A percentile compares a stretch with the other conserved stretches of the same genome.
Evolutionary conservation across 495 filamentous ascomycete species (phyloP).

Genomic region (Aspergillus wentii): DNA sequence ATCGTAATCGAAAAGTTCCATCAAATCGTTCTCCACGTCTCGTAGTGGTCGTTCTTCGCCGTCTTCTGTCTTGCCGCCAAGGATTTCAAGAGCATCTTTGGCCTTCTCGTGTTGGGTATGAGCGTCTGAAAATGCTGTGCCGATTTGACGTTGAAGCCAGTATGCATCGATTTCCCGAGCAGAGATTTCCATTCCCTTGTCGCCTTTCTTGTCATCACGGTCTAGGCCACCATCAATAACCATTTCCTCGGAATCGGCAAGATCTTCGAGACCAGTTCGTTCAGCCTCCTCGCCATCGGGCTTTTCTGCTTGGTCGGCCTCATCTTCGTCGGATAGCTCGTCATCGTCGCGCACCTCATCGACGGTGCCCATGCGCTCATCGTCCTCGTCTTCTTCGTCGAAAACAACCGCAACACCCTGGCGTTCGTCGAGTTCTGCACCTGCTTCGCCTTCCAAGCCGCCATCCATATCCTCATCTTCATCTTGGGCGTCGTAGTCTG

Average conservation of each 20-base stretch:
- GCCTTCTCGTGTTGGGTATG: conserved; percentile 90
- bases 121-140: conserved; percentile 78
- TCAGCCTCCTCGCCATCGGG: conserved; percentile 46
- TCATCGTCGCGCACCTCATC: conserved; percentile 80
- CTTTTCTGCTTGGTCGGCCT: conserved; percentile 47
- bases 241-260: conserved; percentile 61
- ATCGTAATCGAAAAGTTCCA: conserved; percentile 97
- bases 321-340: conserved; percentile 65
- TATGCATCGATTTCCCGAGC: conserved; percentile 93
- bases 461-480: conserved; percentile 87
- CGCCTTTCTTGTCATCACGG: conserved; percentile 38
- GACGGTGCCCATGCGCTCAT: conserved; percentile 66
- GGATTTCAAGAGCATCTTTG: conserved; percentile 68
- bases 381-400: conserved; percentile 88
- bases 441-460: conserved; percentile 53
- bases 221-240: conserved; percentile 63
- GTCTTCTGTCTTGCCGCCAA: conserved; percentile 72
- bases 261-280: conserved; percentile 39
- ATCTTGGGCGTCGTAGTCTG: conserved; percentile 95
- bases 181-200: conserved; percentile 57
- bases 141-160: conserved; percentile 94
- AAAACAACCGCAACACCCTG: conserved; percentile 98
- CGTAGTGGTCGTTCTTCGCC: conserved; percentile 76
- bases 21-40: conserved; percentile 96
- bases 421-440: conserved; percentile 79